Base-by-base conservation (phyloP, 306 rosid species). In the Citrullus mucosospermus region DNA sequence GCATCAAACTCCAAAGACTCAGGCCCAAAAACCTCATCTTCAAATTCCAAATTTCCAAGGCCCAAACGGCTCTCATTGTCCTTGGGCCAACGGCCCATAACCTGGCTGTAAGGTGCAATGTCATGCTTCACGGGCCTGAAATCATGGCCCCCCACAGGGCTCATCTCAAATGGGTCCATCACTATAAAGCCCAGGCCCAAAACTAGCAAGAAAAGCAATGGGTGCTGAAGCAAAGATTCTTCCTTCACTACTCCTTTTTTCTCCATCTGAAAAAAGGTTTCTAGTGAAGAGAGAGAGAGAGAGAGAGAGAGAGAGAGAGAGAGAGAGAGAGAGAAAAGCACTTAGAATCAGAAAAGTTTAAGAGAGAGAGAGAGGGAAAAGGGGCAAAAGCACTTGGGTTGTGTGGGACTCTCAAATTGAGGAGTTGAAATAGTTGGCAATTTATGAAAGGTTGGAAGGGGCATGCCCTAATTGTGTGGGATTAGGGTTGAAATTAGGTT, bases 101-200 rank as follows among this genome's bases (percentile, higher is more conserved):
- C 97, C 80, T 88, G 82, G 59, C 90, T 85, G 83, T 92, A 95
- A 0, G 97, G 97, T 6, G 98, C 97, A 76, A 95, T 82, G 73
- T 62, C 86, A 72, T 95, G 92, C 86, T 84, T 91, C 62, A 92
- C 96, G 9, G 98, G 98, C 80, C 66, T 82, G 77, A 89, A 95
- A 46, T 90, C 85, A 46, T 85, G 95, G 56, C 82, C 84, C 3
- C 91, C 88, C 0, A 95, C 28, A 0, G 97, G 98, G 78, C 98
- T 90, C 82, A 90, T 25, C 11, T 88, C 86, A 80, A 92, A 89
- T n/a, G 98, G 98, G 87, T 95, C 98, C 96, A 95, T 87, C 10
- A 91, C 43, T 0, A 92, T 58, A 69, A 95, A 78, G 12, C 97
- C 92, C 78, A 92, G 17, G 32, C 67, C 82, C 67, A 95, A 56